A percentile compares a stretch with the other conserved stretches of the same genome.
phyloP scores from a whole-genome alignment of 2,329 filamentous ascomycete species.

The Aureobasidium mangrovei region DNA sequence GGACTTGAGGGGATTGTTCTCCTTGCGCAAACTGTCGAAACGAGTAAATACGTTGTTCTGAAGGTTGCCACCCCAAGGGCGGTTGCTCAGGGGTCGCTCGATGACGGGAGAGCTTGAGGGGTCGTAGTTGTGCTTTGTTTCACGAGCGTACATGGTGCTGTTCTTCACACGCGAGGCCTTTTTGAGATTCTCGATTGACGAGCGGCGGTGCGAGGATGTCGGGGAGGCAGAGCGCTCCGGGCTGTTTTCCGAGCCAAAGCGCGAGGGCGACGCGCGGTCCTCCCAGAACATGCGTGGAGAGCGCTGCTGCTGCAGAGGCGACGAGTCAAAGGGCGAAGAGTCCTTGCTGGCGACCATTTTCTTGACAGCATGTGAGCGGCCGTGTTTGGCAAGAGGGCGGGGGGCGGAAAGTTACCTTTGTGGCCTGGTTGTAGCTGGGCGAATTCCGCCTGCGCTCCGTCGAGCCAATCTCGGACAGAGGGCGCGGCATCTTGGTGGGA shows the following conservation, averaged over 20 bases:
- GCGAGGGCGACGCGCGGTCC: slow-evolving; percentile 45
- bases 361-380: slow-evolving; percentile 33
- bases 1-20: slow-evolving; percentile 27
- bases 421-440: slow-evolving; percentile 72
- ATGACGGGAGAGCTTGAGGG: slow-evolving; percentile 66
- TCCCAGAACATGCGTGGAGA: slow-evolving; percentile 92
- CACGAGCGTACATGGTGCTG: slow-evolving; percentile 91
- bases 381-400: not conserved
- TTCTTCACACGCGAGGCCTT: slow-evolving; percentile 93
- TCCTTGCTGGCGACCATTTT: slow-evolving; percentile 63
- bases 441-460: slow-evolving; percentile 84
- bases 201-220: slow-evolving; percentile 57
- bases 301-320: slow-evolving; percentile 42
- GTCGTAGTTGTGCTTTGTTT: slow-evolving; percentile 89
- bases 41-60: slow-evolving; percentile 63
- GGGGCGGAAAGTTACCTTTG: slow-evolving; percentile 49
- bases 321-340: slow-evolving; percentile 58
- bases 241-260: slow-evolving; percentile 60
- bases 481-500: slow-evolving; percentile 61
- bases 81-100: slow-evolving; percentile 68
- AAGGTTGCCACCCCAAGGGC: slow-evolving; percentile 49
- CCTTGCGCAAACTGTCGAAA: slow-evolving; percentile 39
- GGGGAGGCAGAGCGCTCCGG: slow-evolving; percentile 31
- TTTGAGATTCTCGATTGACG: slow-evolving; percentile 92
- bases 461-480: slow-evolving; percentile 81